A percentile compares a stretch with the other conserved stretches of the same genome.
These are phyloP conservation scores for Ustilaginoidea virens DNA, from an alignment of 2,329 filamentous ascomycete species.

Conservation along the genomic window DNA sequence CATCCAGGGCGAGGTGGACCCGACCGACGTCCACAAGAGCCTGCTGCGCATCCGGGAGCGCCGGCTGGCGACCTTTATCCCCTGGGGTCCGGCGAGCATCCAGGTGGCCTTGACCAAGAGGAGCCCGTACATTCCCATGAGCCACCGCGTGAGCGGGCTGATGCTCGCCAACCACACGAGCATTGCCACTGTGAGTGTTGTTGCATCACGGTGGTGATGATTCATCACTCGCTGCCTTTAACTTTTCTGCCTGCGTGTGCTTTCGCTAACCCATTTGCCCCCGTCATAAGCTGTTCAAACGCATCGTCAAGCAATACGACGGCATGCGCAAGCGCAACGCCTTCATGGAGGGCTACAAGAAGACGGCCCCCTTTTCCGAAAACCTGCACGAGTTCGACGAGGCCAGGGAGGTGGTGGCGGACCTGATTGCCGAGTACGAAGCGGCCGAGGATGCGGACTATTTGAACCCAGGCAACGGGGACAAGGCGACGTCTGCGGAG, in stretches of 20 bases:
- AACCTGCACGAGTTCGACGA: conserved; percentile 92
- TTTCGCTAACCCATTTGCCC: too few species aligned
- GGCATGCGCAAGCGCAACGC: conserved; percentile 91
- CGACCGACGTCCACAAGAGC: conserved; percentile 97
- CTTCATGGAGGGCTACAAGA: conserved; percentile 92
- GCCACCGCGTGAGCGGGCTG: conserved; percentile 83
- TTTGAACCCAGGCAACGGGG: conserved; percentile 54
- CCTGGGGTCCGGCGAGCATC: conserved; percentile 95
- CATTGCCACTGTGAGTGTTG: conserved; percentile 59
- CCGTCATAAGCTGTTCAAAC: conserved; percentile 89
- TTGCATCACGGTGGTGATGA: neutral
- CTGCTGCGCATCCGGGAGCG: conserved; percentile 89
- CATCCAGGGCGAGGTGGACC: conserved; percentile 96
- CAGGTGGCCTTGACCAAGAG: conserved; percentile 95
- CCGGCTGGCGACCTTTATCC: conserved; percentile 87
- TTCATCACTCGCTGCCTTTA: neutral
- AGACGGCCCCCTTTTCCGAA: conserved; percentile 83
- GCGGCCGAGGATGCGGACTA: conserved; percentile 87
- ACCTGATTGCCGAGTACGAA: conserved; percentile 89
- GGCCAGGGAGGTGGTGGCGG: conserved; percentile 77
- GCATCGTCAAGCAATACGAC: conserved; percentile 85
- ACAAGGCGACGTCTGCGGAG: conserved; percentile 35
- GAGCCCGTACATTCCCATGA: conserved; percentile 88
- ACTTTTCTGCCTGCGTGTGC: neutral
- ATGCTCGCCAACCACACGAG: conserved; percentile 98